phyloP scores from a whole-genome alignment of 768 basidiomycete genomes.

The Hydnum rufescens region DNA sequence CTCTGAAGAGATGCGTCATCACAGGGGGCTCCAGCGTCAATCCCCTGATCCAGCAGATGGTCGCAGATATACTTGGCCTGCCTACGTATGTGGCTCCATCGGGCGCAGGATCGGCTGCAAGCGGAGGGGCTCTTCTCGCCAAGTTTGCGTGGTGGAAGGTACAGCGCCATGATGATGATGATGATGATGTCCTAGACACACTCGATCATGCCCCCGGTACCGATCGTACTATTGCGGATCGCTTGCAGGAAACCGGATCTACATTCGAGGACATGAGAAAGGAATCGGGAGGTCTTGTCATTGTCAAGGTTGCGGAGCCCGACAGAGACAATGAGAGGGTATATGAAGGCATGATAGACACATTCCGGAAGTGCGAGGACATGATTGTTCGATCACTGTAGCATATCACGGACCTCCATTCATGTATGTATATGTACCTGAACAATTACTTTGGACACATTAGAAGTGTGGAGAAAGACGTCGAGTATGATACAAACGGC shows the following conservation, averaged over 20 bases:
- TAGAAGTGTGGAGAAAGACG: too few species aligned
- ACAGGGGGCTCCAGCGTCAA: constrained; percentile 68
- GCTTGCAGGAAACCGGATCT: constrained; percentile 13
- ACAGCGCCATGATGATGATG: constrained; percentile 17
- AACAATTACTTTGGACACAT: too few species aligned
- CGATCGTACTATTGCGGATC: not conserved
- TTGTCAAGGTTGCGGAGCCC: constrained; percentile 46
- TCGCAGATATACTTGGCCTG: constrained; percentile 63
- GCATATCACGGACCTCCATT: too few species aligned
- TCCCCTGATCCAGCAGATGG: constrained; percentile 46
- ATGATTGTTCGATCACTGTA: too few species aligned
- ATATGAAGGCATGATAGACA: constrained; percentile 34
- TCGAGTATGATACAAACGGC: too few species aligned
- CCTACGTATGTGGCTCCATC: constrained; percentile 39
- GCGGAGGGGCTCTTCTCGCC: constrained; percentile 53
- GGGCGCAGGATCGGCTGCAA: constrained; percentile 36
- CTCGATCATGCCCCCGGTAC: not conserved
- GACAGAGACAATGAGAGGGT: constrained; percentile 22
- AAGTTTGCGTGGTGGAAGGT: constrained; percentile 49
- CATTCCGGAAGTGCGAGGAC: constrained; percentile 39
- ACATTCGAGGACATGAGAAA: constrained; percentile 45
- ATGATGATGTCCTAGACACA: not conserved
- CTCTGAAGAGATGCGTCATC: constrained; percentile 46
- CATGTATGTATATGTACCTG: too few species aligned
- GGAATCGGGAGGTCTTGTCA: constrained; percentile 20